phyloP scores from a whole-genome alignment of 164 flowering plant genomes.

The Stephania yunnanensis region DNA sequence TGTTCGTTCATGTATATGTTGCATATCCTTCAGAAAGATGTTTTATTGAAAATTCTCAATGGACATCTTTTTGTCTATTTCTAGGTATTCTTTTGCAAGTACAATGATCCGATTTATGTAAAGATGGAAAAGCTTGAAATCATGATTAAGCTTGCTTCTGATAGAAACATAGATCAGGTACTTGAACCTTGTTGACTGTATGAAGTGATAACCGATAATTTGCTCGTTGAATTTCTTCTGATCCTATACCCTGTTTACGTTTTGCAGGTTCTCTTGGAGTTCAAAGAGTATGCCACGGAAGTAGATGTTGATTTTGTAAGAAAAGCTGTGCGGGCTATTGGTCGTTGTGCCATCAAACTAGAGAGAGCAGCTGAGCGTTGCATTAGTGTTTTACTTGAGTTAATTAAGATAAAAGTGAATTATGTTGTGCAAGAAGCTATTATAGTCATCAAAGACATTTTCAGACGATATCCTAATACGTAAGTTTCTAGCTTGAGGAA shows the following conservation, averaged over 20 bases:
- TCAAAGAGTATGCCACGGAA: conserved; percentile 99
- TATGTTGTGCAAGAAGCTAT: conserved; percentile 99
- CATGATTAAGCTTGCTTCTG: conserved; percentile 99
- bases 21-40: neutral
- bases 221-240: neutral
- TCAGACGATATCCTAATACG: conserved; percentile 99
- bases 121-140: conserved; percentile 96
- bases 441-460: conserved; percentile 95
- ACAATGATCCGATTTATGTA: conserved; percentile 98
- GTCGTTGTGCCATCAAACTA: conserved; percentile 95
- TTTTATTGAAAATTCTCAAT: neutral
- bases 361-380: conserved; percentile 99
- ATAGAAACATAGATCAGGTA: conserved; percentile 98
- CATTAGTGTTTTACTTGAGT: conserved; percentile 94
- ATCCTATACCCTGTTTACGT: conserved; percentile 3
- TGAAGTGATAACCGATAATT: neutral
- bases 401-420: conserved; percentile 98
- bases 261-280: conserved; percentile 84
- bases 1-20: neutral
- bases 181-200: neutral
- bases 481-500: conserved; percentile 23
- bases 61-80: conserved; percentile 13
- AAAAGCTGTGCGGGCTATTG: conserved; percentile 99
- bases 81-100: conserved; percentile 98
- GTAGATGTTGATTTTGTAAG: conserved; percentile 99